Conservation (phyloP, 257 asterid genomes). For the Solanum appendiculatum region DNA sequence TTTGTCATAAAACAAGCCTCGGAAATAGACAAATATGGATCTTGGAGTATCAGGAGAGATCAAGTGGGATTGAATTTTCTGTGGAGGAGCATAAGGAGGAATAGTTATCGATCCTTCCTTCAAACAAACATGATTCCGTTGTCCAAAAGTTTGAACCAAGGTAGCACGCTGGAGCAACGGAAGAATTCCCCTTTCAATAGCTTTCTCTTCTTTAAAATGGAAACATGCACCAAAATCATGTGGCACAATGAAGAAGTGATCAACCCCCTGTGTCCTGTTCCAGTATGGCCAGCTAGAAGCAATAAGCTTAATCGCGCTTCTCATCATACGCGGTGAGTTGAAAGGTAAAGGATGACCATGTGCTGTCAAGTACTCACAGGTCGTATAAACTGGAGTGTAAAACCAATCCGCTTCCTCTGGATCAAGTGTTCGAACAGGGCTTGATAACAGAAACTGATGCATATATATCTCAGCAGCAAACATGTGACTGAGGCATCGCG, state of each 20-base stretch:
- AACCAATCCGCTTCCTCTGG: constrained; percentile 42
- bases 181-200: constrained; percentile 52
- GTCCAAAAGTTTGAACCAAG: neutral
- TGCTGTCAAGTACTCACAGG: constrained; percentile 68
- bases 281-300: constrained; percentile 87
- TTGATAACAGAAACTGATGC: constrained; percentile 11
- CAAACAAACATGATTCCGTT: neutral
- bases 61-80: neutral
- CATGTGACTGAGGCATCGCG: constrained; percentile 85
- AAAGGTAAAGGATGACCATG: constrained; percentile 83
- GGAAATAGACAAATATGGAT: neutral
- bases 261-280: constrained; percentile 85
- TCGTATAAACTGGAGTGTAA: constrained; percentile 59
- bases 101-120: neutral
- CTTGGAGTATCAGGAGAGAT: neutral
- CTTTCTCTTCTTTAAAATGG: constrained; percentile 85
- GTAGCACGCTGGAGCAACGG: neutral
- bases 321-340: constrained; percentile 37
- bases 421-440: constrained; percentile 69
- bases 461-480: constrained; percentile 89
- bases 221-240: constrained; percentile 90
- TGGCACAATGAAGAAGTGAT: constrained; percentile 81
- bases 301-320: constrained; percentile 59
- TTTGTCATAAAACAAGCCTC: neutral
- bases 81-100: neutral